Evolutionary conservation across 1,284 basidiomycete species (phyloP).

Genomic region (Pseudozyma tsukubaensis): DNA sequence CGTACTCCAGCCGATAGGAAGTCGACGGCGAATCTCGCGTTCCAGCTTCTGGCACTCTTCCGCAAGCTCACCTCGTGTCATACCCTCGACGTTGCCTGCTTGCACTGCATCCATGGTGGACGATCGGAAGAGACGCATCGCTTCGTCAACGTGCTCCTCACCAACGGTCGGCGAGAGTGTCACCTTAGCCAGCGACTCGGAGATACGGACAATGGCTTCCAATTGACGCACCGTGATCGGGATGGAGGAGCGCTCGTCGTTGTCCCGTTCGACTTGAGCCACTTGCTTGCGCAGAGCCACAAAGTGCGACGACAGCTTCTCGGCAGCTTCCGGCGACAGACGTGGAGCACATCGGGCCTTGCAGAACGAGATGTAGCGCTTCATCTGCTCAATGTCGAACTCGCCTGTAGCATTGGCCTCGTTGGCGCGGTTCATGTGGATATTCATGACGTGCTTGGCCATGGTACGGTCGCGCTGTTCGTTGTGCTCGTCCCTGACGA

Average conservation of each 20-base stretch:
- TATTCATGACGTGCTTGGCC: constrained; percentile 97
- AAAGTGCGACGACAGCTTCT: constrained; percentile 97
- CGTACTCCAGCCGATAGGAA: constrained; percentile 97
- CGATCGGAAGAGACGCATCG: constrained; percentile 96
- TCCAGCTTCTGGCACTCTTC: constrained; percentile 95
- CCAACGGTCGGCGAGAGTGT: constrained; percentile 87
- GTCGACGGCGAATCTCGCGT: constrained; percentile 84
- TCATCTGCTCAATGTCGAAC: constrained; percentile 98
- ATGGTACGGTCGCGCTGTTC: constrained; percentile 92
- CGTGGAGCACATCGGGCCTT: constrained; percentile 97
- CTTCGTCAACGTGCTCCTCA: constrained; percentile 96
- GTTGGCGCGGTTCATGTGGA: constrained; percentile 91
- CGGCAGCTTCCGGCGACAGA: constrained; percentile 89
- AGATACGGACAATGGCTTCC: constrained; percentile 98
- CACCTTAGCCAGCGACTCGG: constrained; percentile 94
- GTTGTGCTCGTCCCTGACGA: constrained; percentile 98
- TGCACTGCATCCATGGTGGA: constrained; percentile 99
- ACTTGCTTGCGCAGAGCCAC: constrained; percentile 93
- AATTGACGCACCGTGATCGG: constrained; percentile 98
- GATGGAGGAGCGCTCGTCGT: constrained; percentile 96
- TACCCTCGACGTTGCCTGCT: constrained; percentile 89
- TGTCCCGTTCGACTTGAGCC: constrained; percentile 94
- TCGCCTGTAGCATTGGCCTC: constrained; percentile 77
- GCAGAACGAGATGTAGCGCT: constrained; percentile 94
- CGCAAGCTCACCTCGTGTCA: constrained; percentile 90